Conservation (phyloP, 305 asterid genomes). For the Solanum chacoense region DNA sequence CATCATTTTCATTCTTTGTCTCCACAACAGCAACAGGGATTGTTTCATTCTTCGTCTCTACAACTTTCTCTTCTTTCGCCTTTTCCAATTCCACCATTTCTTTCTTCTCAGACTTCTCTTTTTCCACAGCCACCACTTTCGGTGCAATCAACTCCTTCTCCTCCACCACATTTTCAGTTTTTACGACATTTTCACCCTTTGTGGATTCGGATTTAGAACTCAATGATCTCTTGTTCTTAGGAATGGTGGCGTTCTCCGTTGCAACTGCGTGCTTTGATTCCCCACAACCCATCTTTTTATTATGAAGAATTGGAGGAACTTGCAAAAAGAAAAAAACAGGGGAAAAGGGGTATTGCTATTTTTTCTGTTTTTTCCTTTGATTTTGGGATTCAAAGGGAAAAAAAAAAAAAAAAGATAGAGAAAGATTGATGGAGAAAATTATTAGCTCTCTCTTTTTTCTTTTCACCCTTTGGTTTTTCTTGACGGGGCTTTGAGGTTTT, state of each 20-base stretch:
- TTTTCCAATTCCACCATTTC: not conserved
- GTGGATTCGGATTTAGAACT: conserved; percentile 12
- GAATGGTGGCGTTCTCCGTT: conserved; percentile 33
- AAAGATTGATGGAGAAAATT: conserved; percentile 7
- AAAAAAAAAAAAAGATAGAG: not conserved
- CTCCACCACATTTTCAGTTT: not conserved
- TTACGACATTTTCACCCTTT: conserved; percentile 3
- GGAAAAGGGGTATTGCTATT: not conserved
- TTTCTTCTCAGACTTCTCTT: not conserved
- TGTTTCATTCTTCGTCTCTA: not conserved
- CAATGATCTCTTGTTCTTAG: conserved; percentile 32
- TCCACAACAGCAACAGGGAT: conserved; percentile 10
- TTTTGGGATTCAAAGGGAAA: not conserved
- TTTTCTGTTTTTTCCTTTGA: not conserved
- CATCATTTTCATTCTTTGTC: not conserved
- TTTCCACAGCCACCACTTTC: not conserved
- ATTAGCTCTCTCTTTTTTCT: conserved; percentile 12
- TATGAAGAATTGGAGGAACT: not conserved
- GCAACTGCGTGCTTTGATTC: conserved; percentile 80
- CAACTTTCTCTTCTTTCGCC: not conserved
- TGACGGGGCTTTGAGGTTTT: not conserved
- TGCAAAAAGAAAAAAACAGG: not conserved
- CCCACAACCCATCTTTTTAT: conserved; percentile 57
- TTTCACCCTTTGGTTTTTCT: conserved; percentile 3
- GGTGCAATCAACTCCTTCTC: not conserved